Evolutionary conservation across 2,329 filamentous ascomycete genomes (phyloP).

Genomic region (Keithomyces neogunnii): DNA sequence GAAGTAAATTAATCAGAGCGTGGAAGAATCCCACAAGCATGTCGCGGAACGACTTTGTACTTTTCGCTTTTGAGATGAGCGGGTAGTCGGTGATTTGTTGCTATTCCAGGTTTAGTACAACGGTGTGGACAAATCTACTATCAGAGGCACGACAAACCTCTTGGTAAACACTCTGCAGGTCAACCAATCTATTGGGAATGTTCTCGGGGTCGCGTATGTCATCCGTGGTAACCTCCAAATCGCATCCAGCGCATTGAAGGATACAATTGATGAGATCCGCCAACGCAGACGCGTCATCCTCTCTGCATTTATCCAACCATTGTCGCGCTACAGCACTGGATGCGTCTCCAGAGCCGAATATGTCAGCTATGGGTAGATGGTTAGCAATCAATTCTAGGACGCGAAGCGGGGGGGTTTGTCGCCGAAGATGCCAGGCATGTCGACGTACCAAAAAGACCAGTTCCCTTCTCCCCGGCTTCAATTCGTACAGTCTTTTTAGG

Average conservation of each 20-base stretch:
- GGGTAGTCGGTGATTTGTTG: constrained; percentile 85
- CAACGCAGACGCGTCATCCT: constrained; percentile 45
- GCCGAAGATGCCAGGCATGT: background rate
- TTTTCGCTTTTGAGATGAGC: constrained; percentile 73
- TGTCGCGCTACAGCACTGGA: constrained; percentile 49
- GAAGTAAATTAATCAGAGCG: constrained; percentile 66
- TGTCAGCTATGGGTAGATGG: constrained; percentile 38
- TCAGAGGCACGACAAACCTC: constrained; percentile 42
- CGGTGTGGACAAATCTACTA: background rate
- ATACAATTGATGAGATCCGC: constrained; percentile 60
- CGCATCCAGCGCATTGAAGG: constrained; percentile 68
- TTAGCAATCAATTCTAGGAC: background rate
- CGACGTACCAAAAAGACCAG: constrained; percentile 46
- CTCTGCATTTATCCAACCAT: constrained; percentile 51
- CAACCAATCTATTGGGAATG: constrained; percentile 65
- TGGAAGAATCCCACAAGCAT: constrained; percentile 72
- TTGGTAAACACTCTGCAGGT: constrained; percentile 84
- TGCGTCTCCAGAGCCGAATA: constrained; percentile 52
- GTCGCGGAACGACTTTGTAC: constrained; percentile 68
- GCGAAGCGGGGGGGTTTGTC: background rate
- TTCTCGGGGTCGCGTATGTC: constrained; percentile 89
- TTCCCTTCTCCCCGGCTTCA: constrained; percentile 40
- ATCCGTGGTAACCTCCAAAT: constrained; percentile 66
- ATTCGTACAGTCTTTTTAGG: constrained; percentile 49
- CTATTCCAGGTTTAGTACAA: constrained; percentile 27